A percentile compares a stretch with the other conserved stretches of the same genome.
These are phyloP conservation scores for Aspergillus ruber DNA, from an alignment of 2,329 filamentous ascomycete species.

Conservation along the genomic window DNA sequence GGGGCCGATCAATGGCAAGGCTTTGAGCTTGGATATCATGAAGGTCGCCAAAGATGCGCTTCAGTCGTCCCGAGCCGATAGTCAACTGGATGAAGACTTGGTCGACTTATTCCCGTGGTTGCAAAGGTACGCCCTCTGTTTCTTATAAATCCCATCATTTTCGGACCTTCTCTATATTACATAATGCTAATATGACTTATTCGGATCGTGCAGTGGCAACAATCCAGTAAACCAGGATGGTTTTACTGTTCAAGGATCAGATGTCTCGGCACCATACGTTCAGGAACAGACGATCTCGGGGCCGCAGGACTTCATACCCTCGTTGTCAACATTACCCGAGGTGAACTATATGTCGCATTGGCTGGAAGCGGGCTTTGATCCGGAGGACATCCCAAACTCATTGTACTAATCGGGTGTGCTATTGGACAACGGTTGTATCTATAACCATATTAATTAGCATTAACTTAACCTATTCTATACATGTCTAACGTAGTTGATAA, in stretches of 20 bases:
- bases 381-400: background rate
- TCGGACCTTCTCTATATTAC: no score
- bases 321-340: background rate
- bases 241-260: background rate
- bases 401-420: background rate
- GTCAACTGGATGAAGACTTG: slow-evolving; percentile 1
- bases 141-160: no score
- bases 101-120: slow-evolving; percentile 11
- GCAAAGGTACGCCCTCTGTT: background rate
- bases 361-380: background rate
- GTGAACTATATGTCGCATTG: background rate
- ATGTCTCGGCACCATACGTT: background rate
- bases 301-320: background rate
- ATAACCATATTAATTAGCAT: no score
- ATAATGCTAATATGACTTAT: no score
- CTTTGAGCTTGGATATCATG: slow-evolving; percentile 11
- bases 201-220: background rate
- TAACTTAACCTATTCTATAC: no score
- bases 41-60: slow-evolving; percentile 10
- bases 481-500: no score
- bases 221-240: background rate
- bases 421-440: no score
- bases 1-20: slow-evolving; percentile 8
- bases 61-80: background rate
- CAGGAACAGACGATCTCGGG: background rate